Base-by-base conservation (phyloP, 192 early-diverging fungal species). In the Backusella morwellensis region DNA sequence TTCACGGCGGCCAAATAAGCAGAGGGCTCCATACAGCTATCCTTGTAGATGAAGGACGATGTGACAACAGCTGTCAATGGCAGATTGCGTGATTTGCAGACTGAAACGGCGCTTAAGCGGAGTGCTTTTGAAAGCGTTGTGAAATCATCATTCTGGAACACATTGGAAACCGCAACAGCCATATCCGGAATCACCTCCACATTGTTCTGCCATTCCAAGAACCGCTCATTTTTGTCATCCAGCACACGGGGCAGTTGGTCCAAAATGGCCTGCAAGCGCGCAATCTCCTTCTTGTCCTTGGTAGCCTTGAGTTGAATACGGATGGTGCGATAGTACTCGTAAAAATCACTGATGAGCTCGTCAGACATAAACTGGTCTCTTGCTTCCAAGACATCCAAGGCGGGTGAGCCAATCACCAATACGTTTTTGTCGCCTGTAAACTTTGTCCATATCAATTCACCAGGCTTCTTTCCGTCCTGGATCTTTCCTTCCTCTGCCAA, bases 21-120 rank as follows among this genome's bases (percentile, higher is more conserved):
- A 35, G 85, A 85, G 29, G 83, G 81, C 32, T 86, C 79, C 89
- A 90, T 90, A 75, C 89, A 90, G 47, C 78, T 68, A 67, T 88
- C 85, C 0, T 75, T 69, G 66, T 88, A 90, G 29, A 88, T 84
- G 63, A 84, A 90, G 15, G 87, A 88, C 1, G 86, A 87, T 2
- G 89, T 87, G 38, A 88, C 69, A 15, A 90, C 75, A 6, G 85
- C 89, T 47, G 88, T 80, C 5, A 74, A 78, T 14, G 74, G 71
- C 3, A 69, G 17, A 19, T 47, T 42, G n/a, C 50, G 34, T 77
- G 59, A 56, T 85, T 87, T 15, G 80, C 75, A 3, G 72, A 56
- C 9, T 75, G 75, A 35, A 79, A 79, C 14, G 40, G 36, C 9
- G 86, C 63, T 4, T 70, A 74, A 11, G 82, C 66, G 73, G 79